Percentiles rank a stretch among this genome's conserved stretches.
Evolutionary conservation across 1,139 yeast genomes (phyloP).

Genomic region (Geotrichum citri-aurantii): DNA sequence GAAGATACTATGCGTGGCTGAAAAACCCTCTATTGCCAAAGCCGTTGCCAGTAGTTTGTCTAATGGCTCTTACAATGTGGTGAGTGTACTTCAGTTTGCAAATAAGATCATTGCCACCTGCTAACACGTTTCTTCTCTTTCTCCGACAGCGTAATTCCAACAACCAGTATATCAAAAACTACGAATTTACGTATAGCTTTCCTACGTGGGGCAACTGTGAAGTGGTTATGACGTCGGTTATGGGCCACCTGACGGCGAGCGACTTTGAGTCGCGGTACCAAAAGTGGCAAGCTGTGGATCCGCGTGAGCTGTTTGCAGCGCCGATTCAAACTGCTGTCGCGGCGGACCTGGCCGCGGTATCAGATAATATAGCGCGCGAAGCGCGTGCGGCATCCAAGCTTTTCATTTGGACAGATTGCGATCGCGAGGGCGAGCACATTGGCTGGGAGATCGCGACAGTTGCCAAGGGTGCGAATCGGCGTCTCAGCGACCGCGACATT

Average conservation of each 20-base stretch:
- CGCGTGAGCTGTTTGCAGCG: constrained; percentile 64
- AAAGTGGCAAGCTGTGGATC: constrained; percentile 63
- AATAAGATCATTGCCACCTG: not conserved
- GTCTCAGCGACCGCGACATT: constrained; percentile 44
- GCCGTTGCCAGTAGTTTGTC: constrained; percentile 71
- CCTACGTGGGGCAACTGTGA: constrained; percentile 58
- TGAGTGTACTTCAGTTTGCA: constrained; percentile 15
- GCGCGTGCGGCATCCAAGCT: constrained; percentile 55
- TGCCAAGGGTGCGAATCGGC: constrained; percentile 53
- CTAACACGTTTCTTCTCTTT: not conserved
- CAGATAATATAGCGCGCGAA: constrained; percentile 63
- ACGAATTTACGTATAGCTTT: constrained; percentile 66
- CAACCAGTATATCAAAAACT: constrained; percentile 69
- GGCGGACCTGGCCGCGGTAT: constrained; percentile 45
- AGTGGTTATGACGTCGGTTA: constrained; percentile 87
- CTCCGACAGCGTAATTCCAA: constrained; percentile 40
- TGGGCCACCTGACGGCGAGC: constrained; percentile 69
- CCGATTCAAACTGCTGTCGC: constrained; percentile 46
- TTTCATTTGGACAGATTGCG: constrained; percentile 99
- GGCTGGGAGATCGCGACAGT: constrained; percentile 77
- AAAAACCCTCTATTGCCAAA: constrained; percentile 91
- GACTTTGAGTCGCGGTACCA: constrained; percentile 55
- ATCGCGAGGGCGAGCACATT: constrained; percentile 94
- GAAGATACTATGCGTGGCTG: constrained; percentile 91
- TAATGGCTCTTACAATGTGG: constrained; percentile 52